phyloP scores from a whole-genome alignment of 1,139 yeast genomes.

The Taphrina deformans region DNA sequence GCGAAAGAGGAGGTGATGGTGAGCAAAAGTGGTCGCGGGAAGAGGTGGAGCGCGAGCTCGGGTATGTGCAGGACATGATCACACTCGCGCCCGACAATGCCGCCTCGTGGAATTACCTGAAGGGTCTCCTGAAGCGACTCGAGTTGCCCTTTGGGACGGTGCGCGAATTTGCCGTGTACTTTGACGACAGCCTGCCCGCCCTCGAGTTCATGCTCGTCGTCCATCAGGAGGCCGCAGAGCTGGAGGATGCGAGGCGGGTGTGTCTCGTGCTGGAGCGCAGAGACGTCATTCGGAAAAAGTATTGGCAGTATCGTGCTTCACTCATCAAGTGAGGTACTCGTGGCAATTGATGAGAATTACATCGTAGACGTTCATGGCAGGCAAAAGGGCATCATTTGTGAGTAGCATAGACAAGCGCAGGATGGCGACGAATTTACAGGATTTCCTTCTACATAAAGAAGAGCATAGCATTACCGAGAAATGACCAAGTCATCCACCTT shows the following conservation, averaged over 20 bases:
- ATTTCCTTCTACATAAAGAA: neutral
- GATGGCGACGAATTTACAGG: neutral
- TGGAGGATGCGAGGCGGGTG: conserved; percentile 48
- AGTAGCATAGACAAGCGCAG: neutral
- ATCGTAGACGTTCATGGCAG: neutral
- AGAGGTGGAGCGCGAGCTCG: conserved; percentile 45
- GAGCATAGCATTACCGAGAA: conserved; percentile 53
- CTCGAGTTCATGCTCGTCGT: conserved; percentile 63
- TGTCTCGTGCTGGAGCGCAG: conserved; percentile 55
- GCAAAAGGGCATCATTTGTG: neutral
- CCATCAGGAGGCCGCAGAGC: conserved; percentile 46
- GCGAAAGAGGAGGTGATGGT: neutral
- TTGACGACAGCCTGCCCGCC: conserved; percentile 61
- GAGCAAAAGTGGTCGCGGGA: conserved; percentile 20
- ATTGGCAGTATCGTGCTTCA: conserved; percentile 52
- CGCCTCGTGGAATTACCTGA: conserved; percentile 82
- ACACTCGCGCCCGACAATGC: conserved; percentile 72
- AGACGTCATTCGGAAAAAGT: conserved; percentile 68
- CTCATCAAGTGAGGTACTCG: neutral
- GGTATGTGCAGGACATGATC: conserved; percentile 54
- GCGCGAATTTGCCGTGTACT: conserved; percentile 41
- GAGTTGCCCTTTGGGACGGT: conserved; percentile 36
- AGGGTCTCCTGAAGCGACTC: conserved; percentile 44
- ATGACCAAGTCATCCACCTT: conserved; percentile 95
- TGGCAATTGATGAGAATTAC: neutral